Evolutionary conservation across 2,329 filamentous ascomycete genomes (phyloP).

Genomic region (Verticillium isaacii): DNA sequence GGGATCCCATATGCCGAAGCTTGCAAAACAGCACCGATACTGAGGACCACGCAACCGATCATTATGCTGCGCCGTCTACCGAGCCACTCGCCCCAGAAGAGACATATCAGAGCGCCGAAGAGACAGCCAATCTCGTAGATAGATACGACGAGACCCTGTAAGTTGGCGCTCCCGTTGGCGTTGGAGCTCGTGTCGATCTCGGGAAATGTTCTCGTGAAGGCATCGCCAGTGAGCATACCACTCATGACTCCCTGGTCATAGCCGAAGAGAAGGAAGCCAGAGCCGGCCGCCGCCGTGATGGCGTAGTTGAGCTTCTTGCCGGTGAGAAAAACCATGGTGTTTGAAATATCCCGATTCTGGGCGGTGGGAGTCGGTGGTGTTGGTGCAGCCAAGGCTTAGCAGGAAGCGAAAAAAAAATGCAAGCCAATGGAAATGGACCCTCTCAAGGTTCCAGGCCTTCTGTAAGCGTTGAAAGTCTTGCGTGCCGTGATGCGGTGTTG

Average conservation of each 20-base stretch:
- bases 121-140: conserved; percentile 46
- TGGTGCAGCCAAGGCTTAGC: not conserved
- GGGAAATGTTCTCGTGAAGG: conserved; percentile 25
- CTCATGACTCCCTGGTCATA: conserved; percentile 20
- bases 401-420: too few species aligned
- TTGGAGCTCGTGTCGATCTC: conserved; percentile 27
- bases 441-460: not conserved
- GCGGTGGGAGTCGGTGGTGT: not conserved
- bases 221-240: conserved; percentile 25
- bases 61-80: conserved; percentile 35
- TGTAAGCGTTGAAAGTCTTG: not conserved
- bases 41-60: conserved; percentile 32
- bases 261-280: conserved; percentile 26
- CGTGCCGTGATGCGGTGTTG: not conserved
- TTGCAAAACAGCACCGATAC: conserved; percentile 37
- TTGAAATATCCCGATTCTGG: not conserved
- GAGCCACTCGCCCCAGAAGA: conserved; percentile 35
- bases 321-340: conserved; percentile 16
- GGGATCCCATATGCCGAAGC: conserved; percentile 23
- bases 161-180: conserved; percentile 29
- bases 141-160: conserved; percentile 39
- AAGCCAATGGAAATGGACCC: not conserved
- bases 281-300: conserved; percentile 28
- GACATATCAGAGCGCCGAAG: conserved; percentile 35
- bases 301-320: conserved; percentile 32